Conservation (phyloP, 768 basidiomycete species). For the Suillus decipiens region DNA sequence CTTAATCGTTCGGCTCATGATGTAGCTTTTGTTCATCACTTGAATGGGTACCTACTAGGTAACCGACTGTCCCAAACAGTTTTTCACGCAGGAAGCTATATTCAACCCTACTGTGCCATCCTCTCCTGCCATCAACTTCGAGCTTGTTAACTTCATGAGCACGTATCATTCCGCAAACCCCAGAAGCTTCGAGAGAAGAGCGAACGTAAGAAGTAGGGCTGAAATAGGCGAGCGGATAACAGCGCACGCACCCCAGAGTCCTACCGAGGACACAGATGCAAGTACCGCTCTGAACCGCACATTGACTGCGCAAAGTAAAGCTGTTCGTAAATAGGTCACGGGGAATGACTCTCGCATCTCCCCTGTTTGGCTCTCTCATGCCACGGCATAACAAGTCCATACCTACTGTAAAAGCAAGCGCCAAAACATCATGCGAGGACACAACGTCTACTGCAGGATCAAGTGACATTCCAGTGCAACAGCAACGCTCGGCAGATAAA, state of each 20-base stretch:
- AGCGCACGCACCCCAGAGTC: conserved; percentile 45
- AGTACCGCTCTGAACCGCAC: conserved; percentile 49
- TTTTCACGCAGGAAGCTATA: conserved; percentile 48
- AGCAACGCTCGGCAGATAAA: conserved; percentile 31
- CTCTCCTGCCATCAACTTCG: conserved; percentile 36
- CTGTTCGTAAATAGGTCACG: conserved; percentile 37
- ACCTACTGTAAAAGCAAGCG: conserved; percentile 25
- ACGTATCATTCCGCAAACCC: conserved; percentile 42
- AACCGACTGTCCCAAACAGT: conserved; percentile 15
- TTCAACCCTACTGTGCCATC: conserved; percentile 49
- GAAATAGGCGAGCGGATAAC: conserved; percentile 35
- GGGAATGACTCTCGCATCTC: conserved; percentile 49
- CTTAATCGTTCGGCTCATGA: no score
- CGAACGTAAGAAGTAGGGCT: conserved; percentile 32
- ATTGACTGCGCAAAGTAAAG: conserved; percentile 38
- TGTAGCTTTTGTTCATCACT: no score
- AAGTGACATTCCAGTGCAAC: conserved; percentile 12
- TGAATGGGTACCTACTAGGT: no score
- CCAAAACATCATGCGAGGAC: conserved; percentile 18
- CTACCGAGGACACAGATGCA: conserved; percentile 43
- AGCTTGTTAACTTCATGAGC: conserved; percentile 67
- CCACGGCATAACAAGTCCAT: conserved; percentile 47
- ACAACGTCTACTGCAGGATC: conserved; percentile 7
- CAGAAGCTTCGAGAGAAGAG: conserved; percentile 48
- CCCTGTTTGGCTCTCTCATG: conserved; percentile 62